phyloP scores from a whole-genome alignment of 768 basidiomycete species.

The Lactarius sanguifluus region DNA sequence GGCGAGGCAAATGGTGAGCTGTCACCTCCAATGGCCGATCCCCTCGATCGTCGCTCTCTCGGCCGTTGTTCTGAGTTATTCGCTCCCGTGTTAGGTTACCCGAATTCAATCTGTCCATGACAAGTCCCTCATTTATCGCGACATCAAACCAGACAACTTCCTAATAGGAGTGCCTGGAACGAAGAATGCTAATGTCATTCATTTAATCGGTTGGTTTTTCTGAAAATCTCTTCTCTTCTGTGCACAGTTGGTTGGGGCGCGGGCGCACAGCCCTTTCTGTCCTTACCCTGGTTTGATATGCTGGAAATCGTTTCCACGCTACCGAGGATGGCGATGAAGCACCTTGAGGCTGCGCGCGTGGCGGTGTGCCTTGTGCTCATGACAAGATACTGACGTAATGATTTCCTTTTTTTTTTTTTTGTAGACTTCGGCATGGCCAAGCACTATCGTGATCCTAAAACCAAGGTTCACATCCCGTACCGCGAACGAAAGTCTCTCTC shows the following conservation, averaged over 20 bases:
- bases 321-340: not conserved
- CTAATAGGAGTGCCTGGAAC: constrained; percentile 91
- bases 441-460: constrained; percentile 97
- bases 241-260: not conserved
- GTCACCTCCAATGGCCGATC: constrained; percentile 16
- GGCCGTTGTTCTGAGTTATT: constrained; percentile 20
- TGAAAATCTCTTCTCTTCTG: not conserved
- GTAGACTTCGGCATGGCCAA: constrained; percentile 99
- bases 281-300: not conserved
- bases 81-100: constrained; percentile 62
- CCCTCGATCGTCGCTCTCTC: constrained; percentile 9
- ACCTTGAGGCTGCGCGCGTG: not conserved
- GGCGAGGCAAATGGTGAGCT: constrained; percentile 94
- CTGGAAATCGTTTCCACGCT: not conserved
- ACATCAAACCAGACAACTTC: constrained; percentile 99
- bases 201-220: constrained; percentile 72
- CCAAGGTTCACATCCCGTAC: constrained; percentile 98
- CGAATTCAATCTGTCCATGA: constrained; percentile 98
- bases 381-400: constrained; percentile 24
- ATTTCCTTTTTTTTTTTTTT: constrained; percentile 15
- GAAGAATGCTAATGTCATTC: constrained; percentile 84
- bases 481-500: constrained; percentile 95
- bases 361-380: constrained; percentile 4
- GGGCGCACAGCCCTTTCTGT: not conserved
- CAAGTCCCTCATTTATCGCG: constrained; percentile 97